Conservation (phyloP, 2,329 filamentous ascomycete genomes). For the Elsinoe arachidis region DNA sequence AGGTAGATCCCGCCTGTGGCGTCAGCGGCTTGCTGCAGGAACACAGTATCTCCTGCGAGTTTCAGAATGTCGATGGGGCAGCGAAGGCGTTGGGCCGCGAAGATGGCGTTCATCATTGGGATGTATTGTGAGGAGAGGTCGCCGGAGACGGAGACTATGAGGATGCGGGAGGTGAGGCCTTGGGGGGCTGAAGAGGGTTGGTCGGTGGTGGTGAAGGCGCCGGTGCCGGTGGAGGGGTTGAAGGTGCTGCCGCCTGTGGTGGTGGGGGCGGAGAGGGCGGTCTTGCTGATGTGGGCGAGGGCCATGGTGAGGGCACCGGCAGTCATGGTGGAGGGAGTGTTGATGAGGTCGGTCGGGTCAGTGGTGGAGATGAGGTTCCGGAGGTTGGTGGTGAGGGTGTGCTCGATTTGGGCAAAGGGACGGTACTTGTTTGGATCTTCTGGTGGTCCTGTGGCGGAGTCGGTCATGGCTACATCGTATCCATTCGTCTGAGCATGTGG, state of each 20-base stretch:
- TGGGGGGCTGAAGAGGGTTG: constrained; percentile 26
- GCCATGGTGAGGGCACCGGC: constrained; percentile 86
- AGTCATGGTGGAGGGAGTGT: constrained; percentile 71
- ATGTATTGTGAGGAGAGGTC: constrained; percentile 88
- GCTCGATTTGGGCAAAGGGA: constrained; percentile 79
- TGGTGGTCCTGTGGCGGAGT: constrained; percentile 22
- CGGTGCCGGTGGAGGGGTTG: constrained; percentile 38
- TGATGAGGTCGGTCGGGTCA: constrained; percentile 52
- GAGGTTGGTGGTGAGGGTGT: constrained; percentile 66
- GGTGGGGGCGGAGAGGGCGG: constrained; percentile 38
- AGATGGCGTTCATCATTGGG: constrained; percentile 96
- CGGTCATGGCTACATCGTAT: constrained; percentile 23
- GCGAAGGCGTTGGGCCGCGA: constrained; percentile 78
- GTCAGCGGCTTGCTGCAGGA: constrained; percentile 83
- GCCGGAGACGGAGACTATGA: constrained; percentile 83
- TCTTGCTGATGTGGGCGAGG: constrained; percentile 82
- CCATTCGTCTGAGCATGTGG: constrained; percentile 15
- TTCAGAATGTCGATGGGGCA: constrained; percentile 91
- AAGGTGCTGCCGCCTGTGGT: constrained; percentile 43
- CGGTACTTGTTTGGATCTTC: constrained; percentile 79
- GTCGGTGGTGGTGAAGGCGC: constrained; percentile 47
- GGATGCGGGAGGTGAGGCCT: constrained; percentile 68
- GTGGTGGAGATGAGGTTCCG: constrained; percentile 64
- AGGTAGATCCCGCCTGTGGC: constrained; percentile 63
- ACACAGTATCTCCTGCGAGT: constrained; percentile 75